phyloP scores from a whole-genome alignment of 1,139 yeast species.

The Candida sp. region DNA sequence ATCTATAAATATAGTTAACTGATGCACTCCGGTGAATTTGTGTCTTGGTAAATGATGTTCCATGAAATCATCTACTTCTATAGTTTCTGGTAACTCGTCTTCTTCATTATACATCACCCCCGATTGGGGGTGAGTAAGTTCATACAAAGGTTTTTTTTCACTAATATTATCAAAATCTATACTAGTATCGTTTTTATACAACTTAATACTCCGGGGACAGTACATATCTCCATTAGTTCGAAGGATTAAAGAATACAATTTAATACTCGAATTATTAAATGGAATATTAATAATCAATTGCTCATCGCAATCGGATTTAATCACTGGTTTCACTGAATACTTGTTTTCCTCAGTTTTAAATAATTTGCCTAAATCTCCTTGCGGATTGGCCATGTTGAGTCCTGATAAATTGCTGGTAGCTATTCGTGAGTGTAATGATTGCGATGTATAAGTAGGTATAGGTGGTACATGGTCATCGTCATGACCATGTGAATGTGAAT shows the following conservation, averaged over 20 bases:
- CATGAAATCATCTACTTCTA: constrained; percentile 49
- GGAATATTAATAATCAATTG: constrained; percentile 78
- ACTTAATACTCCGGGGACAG: constrained; percentile 67
- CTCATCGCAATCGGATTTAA: constrained; percentile 78
- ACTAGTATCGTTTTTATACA: constrained; percentile 68
- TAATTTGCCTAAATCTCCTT: constrained; percentile 47
- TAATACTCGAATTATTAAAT: constrained; percentile 66
- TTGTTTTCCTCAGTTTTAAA: constrained; percentile 44
- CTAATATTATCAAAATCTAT: constrained; percentile 69
- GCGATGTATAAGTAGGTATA: constrained; percentile 67
- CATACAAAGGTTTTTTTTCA: constrained; percentile 48
- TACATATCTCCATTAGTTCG: constrained; percentile 60
- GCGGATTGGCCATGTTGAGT: constrained; percentile 57
- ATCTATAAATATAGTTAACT: constrained; percentile 65
- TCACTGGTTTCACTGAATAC: constrained; percentile 41
- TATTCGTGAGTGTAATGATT: constrained; percentile 61
- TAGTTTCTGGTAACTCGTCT: constrained; percentile 30
- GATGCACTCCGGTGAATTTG: constrained; percentile 66
- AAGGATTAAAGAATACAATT: constrained; percentile 67
- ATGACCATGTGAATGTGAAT: constrained; percentile 15
- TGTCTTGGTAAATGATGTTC: constrained; percentile 84
- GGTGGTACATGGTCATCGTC: constrained; percentile 51
- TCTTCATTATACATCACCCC: constrained; percentile 41
- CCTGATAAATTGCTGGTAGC: constrained; percentile 61
- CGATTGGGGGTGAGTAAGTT: constrained; percentile 61